A percentile compares a stretch with the other conserved stretches of the same genome.
phyloP scores from a whole-genome alignment of 352 stramenopile genomes.

The Plasmopara muralis region DNA sequence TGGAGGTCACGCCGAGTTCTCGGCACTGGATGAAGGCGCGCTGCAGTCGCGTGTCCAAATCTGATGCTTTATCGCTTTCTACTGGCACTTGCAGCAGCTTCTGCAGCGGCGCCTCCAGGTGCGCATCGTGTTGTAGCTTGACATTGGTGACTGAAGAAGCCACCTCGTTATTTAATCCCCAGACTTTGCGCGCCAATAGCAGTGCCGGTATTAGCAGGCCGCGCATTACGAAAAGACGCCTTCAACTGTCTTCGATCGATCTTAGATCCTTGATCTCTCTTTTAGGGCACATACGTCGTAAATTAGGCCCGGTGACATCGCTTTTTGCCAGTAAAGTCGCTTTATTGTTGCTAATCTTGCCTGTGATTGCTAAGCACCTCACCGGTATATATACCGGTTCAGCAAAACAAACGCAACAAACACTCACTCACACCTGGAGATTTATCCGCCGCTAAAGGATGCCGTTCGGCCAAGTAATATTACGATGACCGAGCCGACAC shows the following conservation, averaged over 20 bases:
- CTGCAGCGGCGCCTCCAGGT: slow-evolving; percentile 22
- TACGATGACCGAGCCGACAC: no score
- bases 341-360: no score
- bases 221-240: slow-evolving; percentile 1
- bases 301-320: no score
- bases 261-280: no score
- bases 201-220: slow-evolving; percentile 1
- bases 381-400: no score
- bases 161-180: neutral
- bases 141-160: neutral
- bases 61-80: neutral
- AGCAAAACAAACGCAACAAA: no score
- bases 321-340: no score
- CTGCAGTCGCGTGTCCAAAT: slow-evolving; percentile 31
- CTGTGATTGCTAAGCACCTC: no score
- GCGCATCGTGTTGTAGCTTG: slow-evolving; percentile 17
- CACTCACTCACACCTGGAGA: no score
- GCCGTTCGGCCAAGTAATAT: no score
- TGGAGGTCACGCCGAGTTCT: slow-evolving; percentile 19
- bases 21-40: slow-evolving; percentile 26
- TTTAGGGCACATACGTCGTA: no score
- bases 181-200: neutral
- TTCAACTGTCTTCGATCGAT: neutral
- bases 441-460: no score
- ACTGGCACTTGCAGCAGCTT: slow-evolving; percentile 25